These are phyloP conservation scores for Globisporangium middletonii DNA, from an alignment of 352 stramenopile species.

Conservation along the genomic window DNA sequence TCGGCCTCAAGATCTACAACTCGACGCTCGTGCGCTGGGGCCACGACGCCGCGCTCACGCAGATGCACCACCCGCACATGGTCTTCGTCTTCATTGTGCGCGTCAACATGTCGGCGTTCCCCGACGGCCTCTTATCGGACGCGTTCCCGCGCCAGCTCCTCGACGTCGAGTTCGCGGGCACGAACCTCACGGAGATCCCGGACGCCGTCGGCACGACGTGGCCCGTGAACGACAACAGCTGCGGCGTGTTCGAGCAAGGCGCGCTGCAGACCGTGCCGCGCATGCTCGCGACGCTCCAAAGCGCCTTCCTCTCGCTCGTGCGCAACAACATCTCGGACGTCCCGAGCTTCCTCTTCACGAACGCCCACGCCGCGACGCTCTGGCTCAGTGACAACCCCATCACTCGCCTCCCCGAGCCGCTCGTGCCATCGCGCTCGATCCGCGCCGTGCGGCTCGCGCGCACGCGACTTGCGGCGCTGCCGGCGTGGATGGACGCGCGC, in stretches of 20 bases:
- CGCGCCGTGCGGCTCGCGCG: constrained; percentile 2
- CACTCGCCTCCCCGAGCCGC: constrained; percentile 7
- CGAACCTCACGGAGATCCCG: constrained; percentile 28
- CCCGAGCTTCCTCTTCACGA: constrained; percentile 11
- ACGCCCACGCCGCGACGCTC: constrained; percentile 6
- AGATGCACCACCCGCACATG: constrained; percentile 20
- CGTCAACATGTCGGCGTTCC: constrained; percentile 31
- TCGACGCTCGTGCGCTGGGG: constrained; percentile 27
- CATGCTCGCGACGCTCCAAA: constrained; percentile 13
- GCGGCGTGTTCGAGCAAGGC: constrained; percentile 18
- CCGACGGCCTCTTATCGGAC: constrained; percentile 22
- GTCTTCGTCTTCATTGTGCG: constrained; percentile 23
- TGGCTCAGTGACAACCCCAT: constrained; percentile 21
- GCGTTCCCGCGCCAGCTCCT: constrained; percentile 25
- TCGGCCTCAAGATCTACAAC: constrained; percentile 39
- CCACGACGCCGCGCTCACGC: constrained; percentile 18
- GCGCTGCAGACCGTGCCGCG: constrained; percentile 11
- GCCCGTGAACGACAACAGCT: constrained; percentile 2
- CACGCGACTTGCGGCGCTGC: constrained; percentile 4
- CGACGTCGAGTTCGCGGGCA: constrained; percentile 35
- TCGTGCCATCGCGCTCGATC: constrained; percentile 13
- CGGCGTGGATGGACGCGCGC: constrained; percentile 7
- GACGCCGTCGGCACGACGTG: constrained; percentile 28
- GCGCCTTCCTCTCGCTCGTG: constrained; percentile 19
- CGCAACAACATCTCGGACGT: constrained; percentile 14